A percentile compares a stretch with the other conserved stretches of the same genome.
These are phyloP conservation scores for Sugiyamaella grinbergsii DNA, from an alignment of 1,139 yeast species.

Conservation along the genomic window DNA sequence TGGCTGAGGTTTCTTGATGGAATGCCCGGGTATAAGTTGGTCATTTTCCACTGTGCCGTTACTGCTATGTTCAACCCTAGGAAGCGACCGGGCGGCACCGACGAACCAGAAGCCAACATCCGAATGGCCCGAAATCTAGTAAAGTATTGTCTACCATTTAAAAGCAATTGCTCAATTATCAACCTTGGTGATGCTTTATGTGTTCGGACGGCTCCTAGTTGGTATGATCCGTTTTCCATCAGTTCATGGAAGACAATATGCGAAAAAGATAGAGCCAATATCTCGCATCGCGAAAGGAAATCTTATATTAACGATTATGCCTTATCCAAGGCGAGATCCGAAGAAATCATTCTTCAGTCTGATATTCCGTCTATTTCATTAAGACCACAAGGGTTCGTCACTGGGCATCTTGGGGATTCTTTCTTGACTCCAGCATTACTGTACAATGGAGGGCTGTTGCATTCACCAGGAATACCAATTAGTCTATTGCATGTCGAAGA, in stretches of 20 bases:
- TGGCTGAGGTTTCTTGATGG: conserved; percentile 19
- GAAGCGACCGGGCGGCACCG: background rate
- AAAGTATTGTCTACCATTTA: conserved; percentile 12
- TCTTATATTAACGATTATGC: conserved; percentile 34
- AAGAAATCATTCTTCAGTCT: conserved; percentile 22
- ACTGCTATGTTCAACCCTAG: conserved; percentile 26
- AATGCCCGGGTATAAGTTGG: conserved; percentile 15
- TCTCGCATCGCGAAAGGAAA: conserved; percentile 13
- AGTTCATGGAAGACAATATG: background rate
- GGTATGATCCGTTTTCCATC: conserved; percentile 16
- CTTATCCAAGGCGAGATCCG: conserved; percentile 30
- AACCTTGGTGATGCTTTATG: conserved; percentile 19
- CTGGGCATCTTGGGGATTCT: conserved; percentile 40
- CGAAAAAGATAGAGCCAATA: background rate
- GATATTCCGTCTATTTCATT: conserved; percentile 26
- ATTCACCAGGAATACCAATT: conserved; percentile 35
- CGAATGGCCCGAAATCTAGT: conserved; percentile 8
- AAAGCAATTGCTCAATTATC: conserved; percentile 3
- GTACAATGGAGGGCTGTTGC: conserved; percentile 33
- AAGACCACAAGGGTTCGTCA: conserved; percentile 35
- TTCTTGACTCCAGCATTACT: conserved; percentile 34
- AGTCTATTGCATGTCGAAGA: conserved; percentile 41
- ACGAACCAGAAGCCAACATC: conserved; percentile 8
- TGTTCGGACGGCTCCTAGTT: conserved; percentile 7
- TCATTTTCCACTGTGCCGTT: conserved; percentile 31